phyloP scores from a whole-genome alignment of 176 grass and related monocot genomes.

The Oryza nivara region DNA sequence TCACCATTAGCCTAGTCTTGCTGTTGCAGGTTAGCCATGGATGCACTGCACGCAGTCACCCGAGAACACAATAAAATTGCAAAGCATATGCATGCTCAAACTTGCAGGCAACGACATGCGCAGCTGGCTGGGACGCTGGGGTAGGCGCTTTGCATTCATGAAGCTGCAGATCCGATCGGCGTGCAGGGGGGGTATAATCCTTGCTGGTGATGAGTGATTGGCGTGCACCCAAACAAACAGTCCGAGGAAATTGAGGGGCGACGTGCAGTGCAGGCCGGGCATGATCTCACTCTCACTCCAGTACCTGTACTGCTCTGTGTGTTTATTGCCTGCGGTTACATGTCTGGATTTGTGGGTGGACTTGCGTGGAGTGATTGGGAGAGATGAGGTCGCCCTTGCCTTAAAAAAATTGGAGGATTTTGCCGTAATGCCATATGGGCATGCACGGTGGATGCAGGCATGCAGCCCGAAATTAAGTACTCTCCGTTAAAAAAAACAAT shows the following conservation, averaged over 20 bases:
- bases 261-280: not conserved
- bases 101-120: conserved; percentile 39
- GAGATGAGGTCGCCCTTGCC: too few relatives aligned
- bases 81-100: conserved; percentile 14
- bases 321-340: not conserved
- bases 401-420: too few relatives aligned
- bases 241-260: not conserved
- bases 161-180: not conserved
- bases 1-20: not conserved
- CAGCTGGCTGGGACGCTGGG: conserved; percentile 2
- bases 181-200: conserved; percentile 21
- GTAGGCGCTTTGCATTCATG: not conserved
- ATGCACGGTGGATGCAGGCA: too few relatives aligned
- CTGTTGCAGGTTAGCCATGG: not conserved
- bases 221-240: not conserved
- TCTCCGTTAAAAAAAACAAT: too few relatives aligned
- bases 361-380: not conserved
- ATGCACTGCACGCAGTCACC: not conserved
- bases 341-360: not conserved
- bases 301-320: not conserved
- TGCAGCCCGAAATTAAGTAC: too few relatives aligned
- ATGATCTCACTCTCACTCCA: not conserved
- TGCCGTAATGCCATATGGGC: too few relatives aligned
- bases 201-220: conserved; percentile 39
- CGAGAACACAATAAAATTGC: too few relatives aligned